Conservation (phyloP, 495 filamentous ascomycete species). For the Cenococcum geophilum region DNA sequence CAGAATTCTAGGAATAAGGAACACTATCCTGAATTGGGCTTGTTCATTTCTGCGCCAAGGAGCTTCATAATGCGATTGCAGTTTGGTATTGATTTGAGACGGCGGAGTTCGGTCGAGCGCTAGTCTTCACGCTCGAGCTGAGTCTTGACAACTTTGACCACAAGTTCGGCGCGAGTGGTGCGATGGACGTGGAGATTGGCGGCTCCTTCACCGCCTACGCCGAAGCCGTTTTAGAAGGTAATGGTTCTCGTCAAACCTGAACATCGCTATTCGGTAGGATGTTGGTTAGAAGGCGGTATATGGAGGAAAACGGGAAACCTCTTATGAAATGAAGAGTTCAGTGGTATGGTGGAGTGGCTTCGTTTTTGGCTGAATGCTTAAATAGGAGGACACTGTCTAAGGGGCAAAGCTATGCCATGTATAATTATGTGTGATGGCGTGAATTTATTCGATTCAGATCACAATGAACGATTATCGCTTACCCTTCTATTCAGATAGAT, state of each 20-base stretch:
- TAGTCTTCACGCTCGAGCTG: not conserved
- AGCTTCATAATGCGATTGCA: conserved; percentile 18
- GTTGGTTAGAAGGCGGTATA: not conserved
- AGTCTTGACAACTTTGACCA: not conserved
- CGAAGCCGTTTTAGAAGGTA: not conserved
- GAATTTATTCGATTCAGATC: too few species aligned
- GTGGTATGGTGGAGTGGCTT: too few species aligned
- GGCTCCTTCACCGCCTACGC: not conserved
- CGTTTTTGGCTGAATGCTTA: too few species aligned
- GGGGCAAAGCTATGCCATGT: too few species aligned
- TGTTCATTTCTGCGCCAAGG: not conserved
- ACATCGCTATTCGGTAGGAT: not conserved
- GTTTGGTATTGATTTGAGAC: conserved; percentile 3
- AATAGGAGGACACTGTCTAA: too few species aligned
- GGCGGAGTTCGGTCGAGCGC: conserved; percentile 12
- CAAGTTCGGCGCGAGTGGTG: not conserved
- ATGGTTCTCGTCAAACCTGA: not conserved
- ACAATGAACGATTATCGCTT: too few species aligned
- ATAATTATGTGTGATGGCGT: too few species aligned
- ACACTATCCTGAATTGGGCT: not conserved
- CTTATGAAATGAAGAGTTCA: too few species aligned
- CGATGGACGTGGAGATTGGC: not conserved
- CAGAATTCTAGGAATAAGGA: conserved; percentile 12
- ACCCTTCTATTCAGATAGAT: too few species aligned
- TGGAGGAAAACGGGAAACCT: not conserved